Base-by-base conservation (phyloP, 1,139 yeast genomes). In the Hyphopichia khmerensis region DNA sequence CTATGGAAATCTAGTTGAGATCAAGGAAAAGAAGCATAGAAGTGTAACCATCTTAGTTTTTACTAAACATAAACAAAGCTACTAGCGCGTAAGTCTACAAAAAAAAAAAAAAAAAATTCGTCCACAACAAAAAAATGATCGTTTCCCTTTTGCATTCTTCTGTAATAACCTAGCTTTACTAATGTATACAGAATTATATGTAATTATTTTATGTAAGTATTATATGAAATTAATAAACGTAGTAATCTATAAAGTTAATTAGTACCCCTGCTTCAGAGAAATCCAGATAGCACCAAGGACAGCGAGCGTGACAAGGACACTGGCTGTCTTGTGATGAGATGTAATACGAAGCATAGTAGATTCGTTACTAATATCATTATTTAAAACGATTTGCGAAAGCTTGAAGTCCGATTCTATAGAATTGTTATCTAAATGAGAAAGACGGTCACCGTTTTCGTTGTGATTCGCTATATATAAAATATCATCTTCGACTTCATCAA, bases 401-500 rank as follows among this genome's bases (percentile, higher is more conserved):
- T 17, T 33, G 23, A 32, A 13, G 21, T 19, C 30, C 18, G n/a
- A 23, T 35, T 16, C 4, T n/a, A 9, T 14, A 30, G 13, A 32
- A 21, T 14, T 11, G 29, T 26, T 26, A 3, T 8, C 13, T 26
- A 13, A 11, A 3, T 30, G 17, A 7, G 6, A 4, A n/a, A 43
- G 18, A 10, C 46, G 27, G 18, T 47, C 44, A 4, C 65, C 66
- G 15, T 49, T 39, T 19, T 55, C 57, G 31, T 60, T 51, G 35
- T 62, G 67, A 44, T 59, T 62, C 21, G 64, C 54, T n/a, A 60
- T 52, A 43, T 64, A 65, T 38, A 77, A 59, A 33, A 77, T 55
- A 41, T 70, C 79, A 19, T 66, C 66, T 43, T 79, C 83, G 11
- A 69, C 76, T 26, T 74, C 67, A 52, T 85, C 95, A 30, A 87